Base-by-base conservation (phyloP, 805 yeast genomes). In the Candida stauntonica region DNA sequence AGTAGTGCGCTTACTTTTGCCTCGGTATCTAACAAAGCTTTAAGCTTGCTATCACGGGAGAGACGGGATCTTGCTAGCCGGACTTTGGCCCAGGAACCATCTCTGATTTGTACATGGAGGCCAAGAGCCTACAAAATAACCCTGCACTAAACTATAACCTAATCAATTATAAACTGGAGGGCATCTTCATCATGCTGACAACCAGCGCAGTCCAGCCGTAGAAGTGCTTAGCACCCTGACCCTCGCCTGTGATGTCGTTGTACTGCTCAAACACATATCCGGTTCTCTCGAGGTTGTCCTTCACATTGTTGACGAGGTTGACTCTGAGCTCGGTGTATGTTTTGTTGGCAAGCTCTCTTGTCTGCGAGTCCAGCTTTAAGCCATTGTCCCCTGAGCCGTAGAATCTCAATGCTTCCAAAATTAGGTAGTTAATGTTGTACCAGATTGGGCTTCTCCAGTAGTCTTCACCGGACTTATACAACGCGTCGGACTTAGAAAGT, bases 361-460 rank as follows among this genome's bases (percentile, higher is more conserved):
- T 54, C 13, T 57, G 55, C 1, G 50, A 47, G 5, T 58, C 63
- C 2, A 70, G 53, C 24, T 34, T 33, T 2, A 44, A 39, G 3
- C 46, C 53, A 30, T 48, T 44, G 5, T 35, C 56, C 7, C 52
- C 47, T n/a, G 55, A 42, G 3, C 52, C 54, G 54, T 89, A 91
- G 57, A 77, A 63, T 23, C 66, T 59, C 45, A 93, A 65, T 5
- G 85, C 73, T 37, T 87, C 93, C 30, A 93, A 66, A 5, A 81
- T 68, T 60, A 93, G 64, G 55, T 87, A 91, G 64, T 93, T 93
- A 54, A 93, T 84, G 58, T 88, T 85, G 50, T 88, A 68, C 98
- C 98, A 93, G 19, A 93, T 71, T 15, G 94, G 86, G 1, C 96
- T 93, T 46, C 96, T 75, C 99, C 99, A 93, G 64, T 93, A 93